Evolutionary conservation across 2,329 filamentous ascomycete genomes (phyloP), one percentile per base, ranked within the genome.

Genomic region (Aspergillus costaricaensis): DNA sequence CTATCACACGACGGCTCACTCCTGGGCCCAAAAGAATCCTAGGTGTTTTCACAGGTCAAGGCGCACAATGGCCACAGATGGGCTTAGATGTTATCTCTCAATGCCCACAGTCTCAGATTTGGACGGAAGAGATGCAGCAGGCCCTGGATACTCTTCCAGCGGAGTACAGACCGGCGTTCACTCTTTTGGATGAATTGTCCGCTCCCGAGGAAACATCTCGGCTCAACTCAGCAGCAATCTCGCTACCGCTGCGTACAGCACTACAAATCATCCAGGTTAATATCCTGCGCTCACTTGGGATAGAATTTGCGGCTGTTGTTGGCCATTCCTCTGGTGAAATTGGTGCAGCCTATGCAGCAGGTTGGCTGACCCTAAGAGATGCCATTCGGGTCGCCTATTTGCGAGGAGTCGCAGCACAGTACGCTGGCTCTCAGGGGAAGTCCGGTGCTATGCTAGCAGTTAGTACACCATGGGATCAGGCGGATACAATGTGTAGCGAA

Each of bases 291-390:
- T 25, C 56, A 3, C 32, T 57, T n/a, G 57, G 61, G 0, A 25
- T 65, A 15, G 32, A 53, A 27, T 61, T 63, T 1, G 41, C 38
- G 2, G 64, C 60, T 3, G 70, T 74, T 2, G 57, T 67, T 2
- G 69, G 72, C 3, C 72, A 76, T 47, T 74, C 68, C 0, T 66
- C 62, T 17, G 72, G 74, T 2, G 72, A 75, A 39, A 72, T 75
- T 55, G 73, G 62, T 53, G 53, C 68, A 5, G 66, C 68, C 0
- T 76, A 74, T 57, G 60, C 67, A 7, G 59, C 62, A 2, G 67
- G 70, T 3, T 59, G 61, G 8, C 21, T 76, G 5, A 60, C 59
- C 9, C 55, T 52, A 2, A 6, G 27, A 4, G 56, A 57, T 5
- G 65, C 65, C 0, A 62, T 67, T 27, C 41, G 32, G 3, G 19